Percentiles rank a stretch among this genome's conserved stretches.
These are phyloP conservation scores for Kwoniella sp. DNA, from an alignment of 768 basidiomycete genomes.

Conservation along the genomic window DNA sequence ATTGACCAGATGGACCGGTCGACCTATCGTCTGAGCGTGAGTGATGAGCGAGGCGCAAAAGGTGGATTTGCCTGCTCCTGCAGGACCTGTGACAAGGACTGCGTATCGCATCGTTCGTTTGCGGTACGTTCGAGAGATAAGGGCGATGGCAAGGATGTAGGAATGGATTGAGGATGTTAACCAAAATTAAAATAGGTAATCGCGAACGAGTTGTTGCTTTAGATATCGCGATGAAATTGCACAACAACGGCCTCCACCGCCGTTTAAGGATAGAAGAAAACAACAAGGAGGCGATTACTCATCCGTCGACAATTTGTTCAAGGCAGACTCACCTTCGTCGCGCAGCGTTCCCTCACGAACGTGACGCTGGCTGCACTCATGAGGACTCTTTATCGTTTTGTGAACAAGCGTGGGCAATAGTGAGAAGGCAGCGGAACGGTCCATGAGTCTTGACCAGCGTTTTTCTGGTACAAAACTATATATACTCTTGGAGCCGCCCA, in stretches of 20 bases:
- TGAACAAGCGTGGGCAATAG: too few species aligned
- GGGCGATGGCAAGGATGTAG: too few species aligned
- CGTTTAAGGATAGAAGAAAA: too few species aligned
- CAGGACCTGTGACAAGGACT: conserved; percentile 70
- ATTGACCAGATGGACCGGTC: conserved; percentile 90
- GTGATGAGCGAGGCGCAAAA: conserved; percentile 86
- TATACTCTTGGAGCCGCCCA: neutral
- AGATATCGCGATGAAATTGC: neutral
- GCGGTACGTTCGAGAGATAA: too few species aligned
- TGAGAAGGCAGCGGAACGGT: too few species aligned
- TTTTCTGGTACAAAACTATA: too few species aligned
- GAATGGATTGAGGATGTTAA: too few species aligned
- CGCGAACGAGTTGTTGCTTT: neutral
- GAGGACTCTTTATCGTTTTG: too few species aligned
- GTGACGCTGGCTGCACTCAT: too few species aligned
- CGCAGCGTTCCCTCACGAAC: too few species aligned
- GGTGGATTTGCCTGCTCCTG: conserved; percentile 96
- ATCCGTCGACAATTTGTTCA: neutral
- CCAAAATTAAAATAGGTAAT: neutral
- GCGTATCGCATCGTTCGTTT: conserved; percentile 54
- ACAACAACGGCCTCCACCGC: conserved; percentile 2
- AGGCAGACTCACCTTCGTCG: too few species aligned
- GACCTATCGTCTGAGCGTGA: conserved; percentile 77
- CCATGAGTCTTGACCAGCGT: too few species aligned
- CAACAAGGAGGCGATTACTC: neutral